Evolutionary conservation across 169 alveolate species (phyloP).

Genomic region (Plasmodium berghei): DNA sequence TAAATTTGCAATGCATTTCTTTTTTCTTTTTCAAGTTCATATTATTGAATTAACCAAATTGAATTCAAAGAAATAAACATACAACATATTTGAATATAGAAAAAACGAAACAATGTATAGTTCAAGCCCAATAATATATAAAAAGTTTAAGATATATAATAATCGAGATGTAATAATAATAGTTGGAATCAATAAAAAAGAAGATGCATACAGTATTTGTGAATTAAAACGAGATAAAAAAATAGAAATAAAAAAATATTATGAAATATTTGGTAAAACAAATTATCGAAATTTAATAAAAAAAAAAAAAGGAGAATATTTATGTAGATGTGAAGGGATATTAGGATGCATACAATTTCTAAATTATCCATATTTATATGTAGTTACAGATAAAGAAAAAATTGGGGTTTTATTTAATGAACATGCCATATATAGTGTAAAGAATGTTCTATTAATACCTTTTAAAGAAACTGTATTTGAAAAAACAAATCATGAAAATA

Average conservation of each 20-base stretch:
- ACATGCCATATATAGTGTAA: constrained; percentile 78
- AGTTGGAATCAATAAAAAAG: constrained; percentile 30
- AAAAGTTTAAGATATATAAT: constrained; percentile 23
- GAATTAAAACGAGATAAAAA: constrained; percentile 4
- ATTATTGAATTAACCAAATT: no score
- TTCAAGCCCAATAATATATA: neutral
- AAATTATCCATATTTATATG: constrained; percentile 79
- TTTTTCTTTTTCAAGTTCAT: no score
- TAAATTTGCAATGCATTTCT: no score
- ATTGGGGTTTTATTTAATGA: constrained; percentile 76
- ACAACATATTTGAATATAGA: no score
- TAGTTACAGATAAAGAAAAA: constrained; percentile 69
- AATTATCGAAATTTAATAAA: constrained; percentile 10
- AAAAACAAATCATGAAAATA: constrained; percentile 56
- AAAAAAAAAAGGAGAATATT: constrained; percentile 9
- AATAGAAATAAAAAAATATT: constrained; percentile 2
- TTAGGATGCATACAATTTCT: constrained; percentile 78
- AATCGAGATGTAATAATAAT: constrained; percentile 1
- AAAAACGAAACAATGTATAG: neutral
- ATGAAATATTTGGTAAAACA: neutral
- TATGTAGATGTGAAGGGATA: constrained; percentile 76
- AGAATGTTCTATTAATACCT: constrained; percentile 76
- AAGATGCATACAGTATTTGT: constrained; percentile 20
- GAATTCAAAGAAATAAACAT: no score
- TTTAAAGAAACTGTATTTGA: constrained; percentile 53